Conservation (phyloP, 371 early-diverging fungal species). For the Nematocida major region DNA sequence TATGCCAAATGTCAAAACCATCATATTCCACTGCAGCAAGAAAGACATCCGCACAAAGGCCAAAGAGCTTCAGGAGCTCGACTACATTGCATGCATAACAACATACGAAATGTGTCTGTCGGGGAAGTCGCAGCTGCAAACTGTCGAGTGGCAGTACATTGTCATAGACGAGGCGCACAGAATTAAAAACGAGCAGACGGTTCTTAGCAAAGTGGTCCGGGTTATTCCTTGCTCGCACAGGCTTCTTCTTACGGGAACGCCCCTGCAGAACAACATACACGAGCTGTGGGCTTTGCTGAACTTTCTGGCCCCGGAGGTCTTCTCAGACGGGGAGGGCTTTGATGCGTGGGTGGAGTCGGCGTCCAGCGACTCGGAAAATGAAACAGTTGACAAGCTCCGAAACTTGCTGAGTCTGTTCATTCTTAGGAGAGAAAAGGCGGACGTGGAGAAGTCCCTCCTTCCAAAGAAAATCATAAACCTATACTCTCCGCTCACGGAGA, state of each 20-base stretch:
- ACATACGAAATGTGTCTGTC: conserved; percentile 56
- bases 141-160: conserved; percentile 52
- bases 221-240: conserved; percentile 44
- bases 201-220: conserved; percentile 52
- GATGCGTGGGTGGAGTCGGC: conserved; percentile 52
- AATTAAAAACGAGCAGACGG: conserved; percentile 55
- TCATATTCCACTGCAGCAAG: conserved; percentile 67
- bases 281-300: conserved; percentile 57
- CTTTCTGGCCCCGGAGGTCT: conserved; percentile 53
- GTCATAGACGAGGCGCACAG: conserved; percentile 56
- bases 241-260: conserved; percentile 53
- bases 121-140: conserved; percentile 22
- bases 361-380: conserved; percentile 18
- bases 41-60: conserved; percentile 77
- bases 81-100: conserved; percentile 68
- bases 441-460: conserved; percentile 53
- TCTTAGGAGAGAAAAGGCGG: conserved; percentile 52
- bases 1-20: conserved; percentile 61
- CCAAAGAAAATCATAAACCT: conserved; percentile 55
- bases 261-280: conserved; percentile 56
- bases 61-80: conserved; percentile 84
- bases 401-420: conserved; percentile 45
- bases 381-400: conserved; percentile 48
- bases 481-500: conserved; percentile 49
- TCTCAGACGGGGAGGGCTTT: conserved; percentile 54